Evolutionary conservation across 1,139 yeast genomes (phyloP), one percentile per base, ranked within the genome.

Genomic region (Suhomyces bolitotheri): DNA sequence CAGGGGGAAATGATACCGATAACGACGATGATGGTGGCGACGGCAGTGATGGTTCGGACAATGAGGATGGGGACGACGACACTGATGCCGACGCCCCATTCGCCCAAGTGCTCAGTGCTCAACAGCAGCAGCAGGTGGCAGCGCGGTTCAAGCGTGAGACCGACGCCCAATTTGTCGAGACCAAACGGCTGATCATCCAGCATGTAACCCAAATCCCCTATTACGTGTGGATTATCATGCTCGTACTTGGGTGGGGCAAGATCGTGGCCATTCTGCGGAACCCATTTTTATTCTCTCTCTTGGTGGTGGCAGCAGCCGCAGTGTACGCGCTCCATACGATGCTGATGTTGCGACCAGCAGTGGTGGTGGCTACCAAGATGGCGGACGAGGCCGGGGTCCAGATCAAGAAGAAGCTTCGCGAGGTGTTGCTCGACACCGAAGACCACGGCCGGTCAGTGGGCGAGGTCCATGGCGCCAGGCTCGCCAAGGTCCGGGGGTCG

Each of bases 161-260:
- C 12, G 96, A 90, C 54, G 80, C 92, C 4, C 73, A 82, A 31
- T 92, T 80, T 46, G 71, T 92, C 33, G 97, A 92, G 53, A 87
- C 96, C 14, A 87, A 82, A 53, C 72, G 95, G 41, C 80, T 92
- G 4, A 75, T 83, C 39, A 72, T 84, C 22, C 80, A 78, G 40
- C 80, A 79, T 36, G 74, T 77, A 9, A 78, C 96, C 1, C 82
- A 83, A 42, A 82, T 92, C 40, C 98, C 98, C 4, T 69, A 81
- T 50, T 94, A 84, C 66, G 77, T 92, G 41, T 88, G 87, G 60
- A 64, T 80, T 15, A 56, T 92, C 6, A 66, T 92, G 16, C 60
- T 84, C 3, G 79, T 86, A 6, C 68, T 92, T 21, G 98, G 98
- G 10, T 92, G 97, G 97, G 90, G 90, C 60, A 97, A 94, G 67